These are phyloP conservation scores for Diaporthe citri DNA, from an alignment of 2,329 filamentous ascomycete genomes.

Conservation along the genomic window DNA sequence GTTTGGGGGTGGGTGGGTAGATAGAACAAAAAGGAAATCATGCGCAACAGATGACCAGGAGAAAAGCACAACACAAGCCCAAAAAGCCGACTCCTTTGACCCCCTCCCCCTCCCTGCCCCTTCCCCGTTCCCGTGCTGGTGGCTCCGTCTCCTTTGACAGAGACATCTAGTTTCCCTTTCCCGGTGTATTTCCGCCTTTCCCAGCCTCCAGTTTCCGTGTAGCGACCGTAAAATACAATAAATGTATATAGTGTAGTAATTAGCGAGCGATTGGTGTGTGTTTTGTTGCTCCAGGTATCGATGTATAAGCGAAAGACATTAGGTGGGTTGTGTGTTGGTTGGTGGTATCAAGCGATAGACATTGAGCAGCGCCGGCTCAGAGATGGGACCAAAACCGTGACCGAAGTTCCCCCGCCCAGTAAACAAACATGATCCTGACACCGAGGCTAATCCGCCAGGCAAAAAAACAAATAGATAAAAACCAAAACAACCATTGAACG, in stretches of 20 bases:
- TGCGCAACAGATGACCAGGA: background rate
- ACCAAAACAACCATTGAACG: background rate
- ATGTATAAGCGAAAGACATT: constrained; percentile 37
- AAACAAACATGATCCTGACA: constrained; percentile 25
- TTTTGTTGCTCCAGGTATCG: constrained; percentile 32
- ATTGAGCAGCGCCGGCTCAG: constrained; percentile 33
- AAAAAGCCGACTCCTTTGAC: constrained; percentile 12
- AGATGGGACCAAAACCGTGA: constrained; percentile 32
- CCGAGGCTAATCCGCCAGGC: constrained; percentile 21
- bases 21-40: constrained; percentile 2
- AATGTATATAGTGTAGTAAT: constrained; percentile 35
- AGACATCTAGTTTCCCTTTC: constrained; percentile 33
- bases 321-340: constrained; percentile 30
- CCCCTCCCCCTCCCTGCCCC: background rate
- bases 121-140: constrained; percentile 1
- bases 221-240: constrained; percentile 36
- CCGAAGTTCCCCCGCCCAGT: constrained; percentile 11
- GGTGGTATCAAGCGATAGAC: constrained; percentile 34
- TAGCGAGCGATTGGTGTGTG: constrained; percentile 35
- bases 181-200: constrained; percentile 6
- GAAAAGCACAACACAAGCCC: background rate
- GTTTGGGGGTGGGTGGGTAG: background rate
- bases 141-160: constrained; percentile 11
- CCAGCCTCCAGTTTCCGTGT: constrained; percentile 11
- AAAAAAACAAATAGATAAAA: background rate